Conservation (phyloP, 208 protist genomes). For the Novymonas esmeraldas region DNA sequence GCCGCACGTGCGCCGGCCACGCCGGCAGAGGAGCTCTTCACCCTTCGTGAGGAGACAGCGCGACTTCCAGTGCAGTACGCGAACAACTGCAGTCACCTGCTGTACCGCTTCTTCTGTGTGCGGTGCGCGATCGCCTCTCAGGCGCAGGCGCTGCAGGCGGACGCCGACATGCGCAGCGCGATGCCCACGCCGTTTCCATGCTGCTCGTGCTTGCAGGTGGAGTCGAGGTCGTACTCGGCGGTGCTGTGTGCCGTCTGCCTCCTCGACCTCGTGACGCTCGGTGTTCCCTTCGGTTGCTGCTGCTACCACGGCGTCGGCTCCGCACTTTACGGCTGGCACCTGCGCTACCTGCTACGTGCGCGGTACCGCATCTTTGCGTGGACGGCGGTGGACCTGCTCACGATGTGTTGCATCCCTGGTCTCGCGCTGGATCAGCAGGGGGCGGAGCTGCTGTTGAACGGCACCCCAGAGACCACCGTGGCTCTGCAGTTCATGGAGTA, state of each 20-base stretch:
- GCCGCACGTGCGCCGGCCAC: not conserved
- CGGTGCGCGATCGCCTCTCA: constrained; percentile 69
- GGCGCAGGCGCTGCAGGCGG: constrained; percentile 50
- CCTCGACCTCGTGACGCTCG: constrained; percentile 53
- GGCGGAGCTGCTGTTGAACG: constrained; percentile 49
- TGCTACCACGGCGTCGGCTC: constrained; percentile 80
- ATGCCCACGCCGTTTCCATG: constrained; percentile 33
- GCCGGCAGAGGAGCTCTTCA: not conserved
- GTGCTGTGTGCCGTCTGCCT: constrained; percentile 42
- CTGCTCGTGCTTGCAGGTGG: constrained; percentile 40
- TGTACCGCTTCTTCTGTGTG: constrained; percentile 59
- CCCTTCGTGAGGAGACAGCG: not conserved
- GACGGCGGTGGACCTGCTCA: constrained; percentile 32
- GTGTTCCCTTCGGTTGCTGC: constrained; percentile 49
- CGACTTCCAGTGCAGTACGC: not conserved
- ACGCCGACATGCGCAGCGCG: constrained; percentile 40
- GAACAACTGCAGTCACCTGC: constrained; percentile 29
- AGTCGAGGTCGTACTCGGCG: constrained; percentile 24
- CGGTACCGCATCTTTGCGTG: constrained; percentile 60
- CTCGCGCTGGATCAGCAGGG: constrained; percentile 64
- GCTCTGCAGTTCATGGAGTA: constrained; percentile 28
- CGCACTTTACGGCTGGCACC: constrained; percentile 55
- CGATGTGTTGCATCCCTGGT: constrained; percentile 51
- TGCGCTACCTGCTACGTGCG: constrained; percentile 69
- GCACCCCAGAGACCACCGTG: constrained; percentile 16